phyloP scores from a whole-genome alignment of 108 stramenopile species.

The Aurantiochytrium sp. region DNA sequence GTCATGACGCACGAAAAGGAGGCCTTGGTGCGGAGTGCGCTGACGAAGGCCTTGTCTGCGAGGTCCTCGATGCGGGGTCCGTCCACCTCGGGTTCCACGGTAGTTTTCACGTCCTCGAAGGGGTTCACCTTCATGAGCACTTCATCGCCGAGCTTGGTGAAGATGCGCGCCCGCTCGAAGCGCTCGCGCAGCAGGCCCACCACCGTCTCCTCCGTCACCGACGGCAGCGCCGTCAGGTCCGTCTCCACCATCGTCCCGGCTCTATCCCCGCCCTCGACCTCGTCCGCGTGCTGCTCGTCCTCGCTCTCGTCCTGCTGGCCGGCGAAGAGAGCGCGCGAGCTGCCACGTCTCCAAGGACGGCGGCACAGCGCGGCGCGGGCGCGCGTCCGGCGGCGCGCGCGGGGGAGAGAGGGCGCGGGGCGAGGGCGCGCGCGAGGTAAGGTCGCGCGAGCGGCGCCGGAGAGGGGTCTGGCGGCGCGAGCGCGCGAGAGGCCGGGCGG shows the following conservation, averaged over 20 bases:
- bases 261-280: no score
- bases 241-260: neutral
- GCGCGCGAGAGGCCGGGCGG: no score
- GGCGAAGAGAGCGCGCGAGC: no score
- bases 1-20: neutral
- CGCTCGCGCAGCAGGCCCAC: neutral
- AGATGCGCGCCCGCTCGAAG: neutral
- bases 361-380: no score
- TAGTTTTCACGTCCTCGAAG: neutral
- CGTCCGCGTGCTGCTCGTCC: no score
- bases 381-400: no score
- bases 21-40: neutral
- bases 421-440: no score
- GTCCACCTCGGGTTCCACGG: neutral
- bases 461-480: no score
- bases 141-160: neutral
- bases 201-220: neutral
- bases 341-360: no score
- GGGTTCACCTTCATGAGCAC: conserved; percentile 1
- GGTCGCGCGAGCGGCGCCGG: no score
- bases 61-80: neutral
- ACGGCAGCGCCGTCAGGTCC: neutral
- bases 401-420: no score
- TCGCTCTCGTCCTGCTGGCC: no score
- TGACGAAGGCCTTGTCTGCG: neutral